phyloP scores from a whole-genome alignment of 2,329 filamentous ascomycete genomes.

The Penicillium sp. region DNA sequence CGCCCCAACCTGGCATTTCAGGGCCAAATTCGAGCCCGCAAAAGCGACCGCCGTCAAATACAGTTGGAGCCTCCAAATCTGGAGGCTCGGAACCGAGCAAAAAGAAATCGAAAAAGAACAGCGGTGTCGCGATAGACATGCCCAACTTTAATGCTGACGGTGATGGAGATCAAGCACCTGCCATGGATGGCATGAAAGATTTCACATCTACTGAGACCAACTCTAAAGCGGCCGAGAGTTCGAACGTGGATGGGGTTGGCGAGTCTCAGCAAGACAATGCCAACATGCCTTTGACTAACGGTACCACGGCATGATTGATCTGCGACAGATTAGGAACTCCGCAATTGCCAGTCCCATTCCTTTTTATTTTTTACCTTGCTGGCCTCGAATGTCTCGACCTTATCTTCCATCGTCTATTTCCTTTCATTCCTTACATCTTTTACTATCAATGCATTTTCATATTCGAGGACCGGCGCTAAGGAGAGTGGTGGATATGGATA shows the following conservation, averaged over 20 bases:
- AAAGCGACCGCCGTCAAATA: slow-evolving; percentile 42
- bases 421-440: not conserved
- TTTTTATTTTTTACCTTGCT: not conserved
- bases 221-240: slow-evolving; percentile 7
- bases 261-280: slow-evolving; percentile 15
- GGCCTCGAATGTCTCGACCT: not conserved
- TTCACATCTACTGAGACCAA: slow-evolving; percentile 9
- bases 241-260: slow-evolving; percentile 11
- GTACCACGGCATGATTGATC: slow-evolving; percentile 16
- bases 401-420: not conserved
- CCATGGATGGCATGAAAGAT: slow-evolving; percentile 14
- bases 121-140: slow-evolving; percentile 35
- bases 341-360: not conserved
- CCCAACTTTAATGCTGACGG: slow-evolving; percentile 24
- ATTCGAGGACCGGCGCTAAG: not conserved
- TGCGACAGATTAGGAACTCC: not conserved
- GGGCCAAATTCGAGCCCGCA: slow-evolving; percentile 44
- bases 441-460: not conserved
- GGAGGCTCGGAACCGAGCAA: slow-evolving; percentile 43
- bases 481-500: not conserved
- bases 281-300: slow-evolving; percentile 17
- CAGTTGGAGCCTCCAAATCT: slow-evolving; percentile 30
- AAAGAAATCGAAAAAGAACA: slow-evolving; percentile 49
- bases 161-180: slow-evolving; percentile 32
- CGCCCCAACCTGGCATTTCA: slow-evolving; percentile 35